Evolutionary conservation across 352 stramenopile species (phyloP).

Genomic region (Elongisporangium anandrum): DNA sequence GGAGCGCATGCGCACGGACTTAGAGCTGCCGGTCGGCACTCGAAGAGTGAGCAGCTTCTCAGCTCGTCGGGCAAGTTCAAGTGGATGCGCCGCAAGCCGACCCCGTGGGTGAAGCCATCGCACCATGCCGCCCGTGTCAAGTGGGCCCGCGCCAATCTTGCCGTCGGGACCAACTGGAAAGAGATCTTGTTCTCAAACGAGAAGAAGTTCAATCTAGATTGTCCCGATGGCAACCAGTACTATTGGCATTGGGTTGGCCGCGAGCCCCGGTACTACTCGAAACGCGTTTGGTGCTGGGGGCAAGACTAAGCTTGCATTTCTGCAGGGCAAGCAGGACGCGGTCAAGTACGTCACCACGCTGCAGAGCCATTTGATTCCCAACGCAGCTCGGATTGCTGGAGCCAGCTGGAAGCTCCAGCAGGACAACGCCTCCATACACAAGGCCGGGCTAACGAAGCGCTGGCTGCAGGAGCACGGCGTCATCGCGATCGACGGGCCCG

Average conservation of each 20-base stretch:
- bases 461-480: no score
- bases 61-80: not conserved
- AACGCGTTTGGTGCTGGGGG: constrained; percentile 7
- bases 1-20: no score
- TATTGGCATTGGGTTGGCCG: constrained; percentile 20
- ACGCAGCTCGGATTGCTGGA: not conserved
- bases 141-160: constrained; percentile 5
- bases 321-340: constrained; percentile 4
- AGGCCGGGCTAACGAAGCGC: no score
- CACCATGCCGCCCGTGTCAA: not conserved
- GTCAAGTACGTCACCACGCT: constrained; percentile 1
- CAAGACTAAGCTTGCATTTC: not conserved
- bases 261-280: constrained; percentile 5
- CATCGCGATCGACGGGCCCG: no score
- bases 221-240: constrained; percentile 18
- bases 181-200: constrained; percentile 24
- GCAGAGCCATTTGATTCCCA: not conserved
- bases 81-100: not conserved
- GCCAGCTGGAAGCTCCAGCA: constrained; percentile 3
- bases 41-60: no score
- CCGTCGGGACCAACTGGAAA: constrained; percentile 7
- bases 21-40: no score
- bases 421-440: constrained; percentile 3
- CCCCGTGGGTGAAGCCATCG: not conserved
- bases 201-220: constrained; percentile 25